Conservation (phyloP, 352 stramenopile species). For the Phytophthora pini region DNA sequence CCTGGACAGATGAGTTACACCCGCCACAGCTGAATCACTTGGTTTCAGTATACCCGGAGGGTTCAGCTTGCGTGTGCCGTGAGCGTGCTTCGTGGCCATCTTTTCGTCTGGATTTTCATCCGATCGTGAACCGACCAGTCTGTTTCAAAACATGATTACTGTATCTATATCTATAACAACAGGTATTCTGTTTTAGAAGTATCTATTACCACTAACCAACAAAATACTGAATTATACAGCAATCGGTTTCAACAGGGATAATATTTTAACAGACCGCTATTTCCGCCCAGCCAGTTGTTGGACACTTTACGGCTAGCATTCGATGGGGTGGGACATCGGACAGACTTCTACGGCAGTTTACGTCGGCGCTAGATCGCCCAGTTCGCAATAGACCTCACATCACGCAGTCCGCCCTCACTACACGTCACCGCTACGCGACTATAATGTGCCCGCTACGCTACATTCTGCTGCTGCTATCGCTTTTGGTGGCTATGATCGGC, state of each 20-base stretch:
- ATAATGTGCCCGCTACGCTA: constrained; percentile 87
- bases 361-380: constrained; percentile 16
- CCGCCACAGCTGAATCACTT: neutral
- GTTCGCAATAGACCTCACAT: constrained; percentile 32
- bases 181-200: neutral
- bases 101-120: constrained; percentile 37
- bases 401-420: neutral
- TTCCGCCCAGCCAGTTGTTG: constrained; percentile 35
- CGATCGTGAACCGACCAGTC: constrained; percentile 16
- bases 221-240: too few relatives aligned
- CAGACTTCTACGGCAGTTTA: constrained; percentile 21
- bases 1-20: constrained; percentile 13
- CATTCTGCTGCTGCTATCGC: constrained; percentile 84
- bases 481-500: constrained; percentile 86
- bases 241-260: too few relatives aligned
- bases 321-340: constrained; percentile 32
- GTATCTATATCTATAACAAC: neutral
- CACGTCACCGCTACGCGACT: neutral
- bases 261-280: neutral
- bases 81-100: constrained; percentile 19
- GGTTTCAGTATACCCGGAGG: constrained; percentile 10
- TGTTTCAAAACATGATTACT: constrained; percentile 1
- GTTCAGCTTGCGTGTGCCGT: constrained; percentile 24
- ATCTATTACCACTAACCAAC: too few relatives aligned
- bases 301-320: constrained; percentile 19